Evolutionary conservation across 441 rosid species (phyloP), one percentile per base, ranked within the genome.

Genomic region (Populus trichocarpa): DNA sequence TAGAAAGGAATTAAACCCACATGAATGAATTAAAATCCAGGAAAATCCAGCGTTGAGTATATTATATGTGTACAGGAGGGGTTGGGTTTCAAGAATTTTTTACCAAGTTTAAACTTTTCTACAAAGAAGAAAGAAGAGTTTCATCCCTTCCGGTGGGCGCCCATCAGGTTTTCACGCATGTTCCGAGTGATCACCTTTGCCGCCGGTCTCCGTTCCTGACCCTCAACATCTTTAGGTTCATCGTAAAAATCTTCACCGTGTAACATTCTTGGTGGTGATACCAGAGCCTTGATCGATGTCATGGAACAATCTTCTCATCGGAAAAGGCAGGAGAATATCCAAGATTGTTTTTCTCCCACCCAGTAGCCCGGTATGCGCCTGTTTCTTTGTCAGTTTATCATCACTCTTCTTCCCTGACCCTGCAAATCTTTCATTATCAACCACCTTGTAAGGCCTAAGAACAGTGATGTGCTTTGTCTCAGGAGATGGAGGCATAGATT

Each of bases 381-480:
- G 71, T 79, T 83, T 88, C 79, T 86, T 92, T 35, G 75, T 71
- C 70, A 79, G 88, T 72, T 84, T 25, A 25, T 25, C 87, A 35
- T 87, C 89, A 78, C 63, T 81, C 84, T 81, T 89, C 80, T 87
- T 87, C 80, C 79, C 86, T 68, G 76, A 77, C 66, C 77, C 83
- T 20, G 82, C 80, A 81, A 80, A 79, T 74, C 84, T 93, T 26
- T 88, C 93, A 71, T 82, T 83, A 79, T 89, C 92, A 82, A 83
- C 71, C 84, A 82, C 75, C 88, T 91, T 94, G 1, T 97, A 86
- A 81, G 98, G 98, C 85, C 85, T 94, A 76, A 94, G 92, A 70
- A 96, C 95, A 72, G 98, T 93, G 81, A 96, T 96, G 74, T 91
- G 91, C 79, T 90, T 96, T 32, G 94, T 91, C 87, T 89, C 96